Evolutionary conservation across 192 early-diverging fungal species (phyloP), one percentile per base, ranked within the genome.

Genomic region (Podila minutissima): DNA sequence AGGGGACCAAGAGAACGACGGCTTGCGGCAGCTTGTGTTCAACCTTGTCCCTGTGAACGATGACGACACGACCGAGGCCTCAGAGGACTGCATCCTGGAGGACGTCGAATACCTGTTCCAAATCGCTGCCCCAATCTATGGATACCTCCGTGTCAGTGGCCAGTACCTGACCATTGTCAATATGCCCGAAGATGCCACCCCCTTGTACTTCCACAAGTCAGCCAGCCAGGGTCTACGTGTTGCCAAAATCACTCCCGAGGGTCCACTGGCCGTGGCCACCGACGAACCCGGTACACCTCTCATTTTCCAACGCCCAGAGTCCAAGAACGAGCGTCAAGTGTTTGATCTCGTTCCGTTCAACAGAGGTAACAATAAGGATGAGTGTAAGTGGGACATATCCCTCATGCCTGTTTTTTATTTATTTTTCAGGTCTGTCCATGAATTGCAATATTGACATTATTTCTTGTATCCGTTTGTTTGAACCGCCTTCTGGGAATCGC

Each of bases 31-130:
- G 41, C 46, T 70, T n/a, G 28, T 61, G 48, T 6, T 70, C 19
- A 51, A 48, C 17, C 8, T 70, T 48, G 68, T 62, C 41, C 62
- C 68, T 22, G 50, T 15, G 5, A 46, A 70, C 1, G 35, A 11
- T 0, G 26, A 28, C 0, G 60, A 59, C 46, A 70, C 22, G 59
- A 24, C 37, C 8, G 20, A 35, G 19, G 26, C 9, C 20, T 26
- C 68, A n/a, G 31, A 46, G 11, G 20, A 62, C 59, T 70, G 68
- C 68, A 62, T 70, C 59, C 61, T 49, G 59, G 26, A 70, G 24
- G 61, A 70, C 49, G 59, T 70, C 10, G 68, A 70, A 46, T 70
- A 70, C 28, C 59, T 46, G 2, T 61, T 70, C 68, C 68, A 59
- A 1, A 33, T 60, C 10, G 20, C 28, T 13, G 28, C 13, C 9